phyloP scores from a whole-genome alignment of 2,329 filamentous ascomycete genomes.

The Calonectria hongkongensis region DNA sequence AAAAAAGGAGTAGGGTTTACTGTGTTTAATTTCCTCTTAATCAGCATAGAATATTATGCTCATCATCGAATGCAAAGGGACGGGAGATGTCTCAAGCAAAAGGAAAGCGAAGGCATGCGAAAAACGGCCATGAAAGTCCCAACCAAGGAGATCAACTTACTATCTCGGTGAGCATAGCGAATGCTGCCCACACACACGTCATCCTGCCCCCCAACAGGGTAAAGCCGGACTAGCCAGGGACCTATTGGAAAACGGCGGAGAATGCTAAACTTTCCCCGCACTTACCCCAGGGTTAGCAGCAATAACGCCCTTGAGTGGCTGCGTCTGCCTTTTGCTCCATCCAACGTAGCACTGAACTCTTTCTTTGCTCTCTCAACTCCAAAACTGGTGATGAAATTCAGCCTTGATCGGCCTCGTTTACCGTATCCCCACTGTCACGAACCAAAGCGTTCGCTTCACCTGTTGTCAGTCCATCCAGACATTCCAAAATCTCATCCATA shows the following conservation, averaged over 20 bases:
- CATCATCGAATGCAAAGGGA: neutral
- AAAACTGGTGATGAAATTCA: conserved; percentile 10
- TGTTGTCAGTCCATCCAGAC: neutral
- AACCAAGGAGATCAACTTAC: neutral
- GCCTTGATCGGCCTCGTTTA: neutral
- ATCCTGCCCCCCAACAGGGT: neutral
- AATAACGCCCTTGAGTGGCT: conserved; percentile 18
- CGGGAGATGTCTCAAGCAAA: neutral
- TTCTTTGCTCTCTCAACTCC: conserved; percentile 13
- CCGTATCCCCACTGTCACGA: neutral
- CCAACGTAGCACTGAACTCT: conserved; percentile 6
- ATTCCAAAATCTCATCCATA: neutral
- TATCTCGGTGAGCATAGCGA: neutral
- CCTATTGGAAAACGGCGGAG: conserved; percentile 24
- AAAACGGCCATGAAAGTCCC: neutral
- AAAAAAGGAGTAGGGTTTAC: neutral
- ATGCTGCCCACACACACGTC: conserved; percentile 9
- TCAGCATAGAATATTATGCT: neutral
- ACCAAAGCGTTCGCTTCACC: neutral
- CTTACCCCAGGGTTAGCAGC: conserved; percentile 16
- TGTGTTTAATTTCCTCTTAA: neutral
- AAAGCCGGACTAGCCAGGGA: conserved; percentile 10
- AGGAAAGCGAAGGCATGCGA: too few species aligned
- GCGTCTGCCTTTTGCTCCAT: conserved; percentile 8
- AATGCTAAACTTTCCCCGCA: conserved; percentile 13